Percentiles rank a stretch among this genome's conserved stretches.
Evolutionary conservation across 495 filamentous ascomycete genomes (phyloP).

Genomic region (Aspergillus heteromorphus): DNA sequence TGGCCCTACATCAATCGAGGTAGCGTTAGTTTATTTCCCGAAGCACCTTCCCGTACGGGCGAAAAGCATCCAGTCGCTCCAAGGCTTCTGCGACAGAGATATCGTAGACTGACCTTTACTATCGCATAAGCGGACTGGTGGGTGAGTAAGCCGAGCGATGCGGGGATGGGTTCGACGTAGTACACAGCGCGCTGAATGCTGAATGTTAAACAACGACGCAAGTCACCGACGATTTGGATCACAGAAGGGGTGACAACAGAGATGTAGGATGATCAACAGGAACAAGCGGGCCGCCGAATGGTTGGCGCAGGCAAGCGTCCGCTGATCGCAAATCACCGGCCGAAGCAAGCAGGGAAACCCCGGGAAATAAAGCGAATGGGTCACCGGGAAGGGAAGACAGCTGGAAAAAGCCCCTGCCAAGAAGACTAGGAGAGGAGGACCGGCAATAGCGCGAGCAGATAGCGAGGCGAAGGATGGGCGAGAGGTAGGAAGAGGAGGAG

Average conservation of each 20-base stretch:
- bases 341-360: background rate
- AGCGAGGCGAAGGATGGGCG: background rate
- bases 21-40: background rate
- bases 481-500: background rate
- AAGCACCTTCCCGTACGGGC: background rate
- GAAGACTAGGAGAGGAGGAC: slow-evolving; percentile 6
- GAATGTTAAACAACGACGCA: background rate
- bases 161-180: background rate
- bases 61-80: background rate
- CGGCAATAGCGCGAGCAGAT: background rate
- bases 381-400: background rate
- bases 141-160: background rate
- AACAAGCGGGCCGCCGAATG: background rate
- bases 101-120: slow-evolving; percentile 3
- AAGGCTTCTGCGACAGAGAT: background rate
- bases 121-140: slow-evolving; percentile 5
- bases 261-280: background rate
- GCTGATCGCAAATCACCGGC: background rate
- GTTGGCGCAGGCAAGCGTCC: slow-evolving; percentile 4
- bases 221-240: background rate
- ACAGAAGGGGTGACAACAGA: background rate
- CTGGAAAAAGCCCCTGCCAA: background rate
- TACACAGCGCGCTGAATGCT: background rate
- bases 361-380: slow-evolving; percentile 13
- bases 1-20: slow-evolving; percentile 19